phyloP scores from a whole-genome alignment of 768 basidiomycete genomes.

The Neoboletus brunneissimus region DNA sequence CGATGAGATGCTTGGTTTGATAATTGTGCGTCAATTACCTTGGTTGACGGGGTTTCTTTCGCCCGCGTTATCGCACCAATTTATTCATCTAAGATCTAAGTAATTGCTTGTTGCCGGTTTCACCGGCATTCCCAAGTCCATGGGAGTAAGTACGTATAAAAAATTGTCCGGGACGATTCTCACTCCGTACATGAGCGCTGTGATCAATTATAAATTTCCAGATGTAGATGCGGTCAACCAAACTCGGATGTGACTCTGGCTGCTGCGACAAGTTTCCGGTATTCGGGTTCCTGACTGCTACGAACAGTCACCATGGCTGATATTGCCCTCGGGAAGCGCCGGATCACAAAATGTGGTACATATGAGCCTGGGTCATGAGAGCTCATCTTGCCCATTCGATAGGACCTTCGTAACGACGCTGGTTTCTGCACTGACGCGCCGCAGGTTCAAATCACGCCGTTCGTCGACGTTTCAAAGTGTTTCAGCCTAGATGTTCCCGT shows the following conservation, averaged over 20 bases:
- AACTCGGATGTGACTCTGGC: neutral
- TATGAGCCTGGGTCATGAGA: neutral
- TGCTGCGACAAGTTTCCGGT: neutral
- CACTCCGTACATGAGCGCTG: too few species aligned
- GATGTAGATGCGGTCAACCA: neutral
- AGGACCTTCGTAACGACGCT: neutral
- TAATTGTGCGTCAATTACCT: neutral
- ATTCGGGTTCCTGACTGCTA: neutral
- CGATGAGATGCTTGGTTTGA: neutral
- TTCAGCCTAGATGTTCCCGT: conserved; percentile 33
- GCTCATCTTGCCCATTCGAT: neutral
- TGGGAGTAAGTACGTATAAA: neutral
- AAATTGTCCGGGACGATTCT: neutral
- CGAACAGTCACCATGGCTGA: neutral
- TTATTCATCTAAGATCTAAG: neutral
- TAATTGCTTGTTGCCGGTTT: neutral
- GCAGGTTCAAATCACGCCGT: neutral
- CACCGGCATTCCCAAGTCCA: neutral
- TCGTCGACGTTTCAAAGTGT: neutral
- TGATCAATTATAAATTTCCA: neutral
- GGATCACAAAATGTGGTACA: neutral
- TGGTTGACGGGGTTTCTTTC: neutral
- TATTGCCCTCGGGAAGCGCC: neutral
- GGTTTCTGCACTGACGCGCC: neutral
- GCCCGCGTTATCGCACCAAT: neutral